phyloP scores from a whole-genome alignment of 306 rosid species.

The Glycyrrhiza uralensis region DNA sequence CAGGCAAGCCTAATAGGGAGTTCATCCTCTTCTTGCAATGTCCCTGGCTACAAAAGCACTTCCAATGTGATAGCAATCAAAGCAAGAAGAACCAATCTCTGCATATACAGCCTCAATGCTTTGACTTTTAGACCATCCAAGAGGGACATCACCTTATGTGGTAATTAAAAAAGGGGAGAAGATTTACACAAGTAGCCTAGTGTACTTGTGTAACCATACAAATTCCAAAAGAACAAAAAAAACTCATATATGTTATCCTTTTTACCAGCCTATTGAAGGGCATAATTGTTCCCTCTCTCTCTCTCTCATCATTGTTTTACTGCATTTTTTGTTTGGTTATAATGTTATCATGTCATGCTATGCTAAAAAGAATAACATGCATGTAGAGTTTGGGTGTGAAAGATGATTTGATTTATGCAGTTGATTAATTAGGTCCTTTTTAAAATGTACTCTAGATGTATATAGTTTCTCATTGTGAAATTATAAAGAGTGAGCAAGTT shows the following conservation, averaged over 20 bases:
- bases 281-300: constrained; percentile 12
- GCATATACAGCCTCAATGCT: constrained; percentile 83
- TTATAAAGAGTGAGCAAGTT: constrained; percentile 16
- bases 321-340: constrained; percentile 31
- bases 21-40: constrained; percentile 71
- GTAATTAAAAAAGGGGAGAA: constrained; percentile 30
- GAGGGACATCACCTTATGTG: constrained; percentile 59
- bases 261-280: constrained; percentile 15
- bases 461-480: not conserved
- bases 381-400: constrained; percentile 38
- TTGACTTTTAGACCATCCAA: constrained; percentile 78
- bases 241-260: constrained; percentile 1
- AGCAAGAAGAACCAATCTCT: constrained; percentile 67
- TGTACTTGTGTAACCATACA: constrained; percentile 25
- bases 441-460: constrained; percentile 26
- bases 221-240: constrained; percentile 25
- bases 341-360: not conserved
- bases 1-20: constrained; percentile 69
- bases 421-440: constrained; percentile 11
- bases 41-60: constrained; percentile 79
- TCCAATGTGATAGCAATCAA: constrained; percentile 73
- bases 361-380: constrained; percentile 11
- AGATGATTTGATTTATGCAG: not conserved
- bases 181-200: constrained; percentile 29
- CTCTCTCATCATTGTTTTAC: constrained; percentile 14